phyloP scores from a whole-genome alignment of 495 filamentous ascomycete genomes.

The Amphirosellinia nigrospora region DNA sequence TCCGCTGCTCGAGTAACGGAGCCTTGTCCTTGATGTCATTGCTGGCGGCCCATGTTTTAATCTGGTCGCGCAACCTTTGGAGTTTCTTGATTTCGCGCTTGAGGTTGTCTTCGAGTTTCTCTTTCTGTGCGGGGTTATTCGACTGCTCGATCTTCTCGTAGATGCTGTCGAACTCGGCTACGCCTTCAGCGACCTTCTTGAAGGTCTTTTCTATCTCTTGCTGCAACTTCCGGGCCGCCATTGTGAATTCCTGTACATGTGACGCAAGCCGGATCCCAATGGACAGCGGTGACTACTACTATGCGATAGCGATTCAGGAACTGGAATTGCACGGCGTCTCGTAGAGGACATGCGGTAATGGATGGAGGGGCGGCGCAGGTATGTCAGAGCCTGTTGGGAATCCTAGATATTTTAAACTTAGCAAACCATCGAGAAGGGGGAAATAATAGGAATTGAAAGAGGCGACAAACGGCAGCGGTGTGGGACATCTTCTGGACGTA shows the following conservation, averaged over 20 bases:
- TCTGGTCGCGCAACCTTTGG: constrained; percentile 94
- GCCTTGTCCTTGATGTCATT: constrained; percentile 99
- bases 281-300: not conserved
- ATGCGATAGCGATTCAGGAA: not conserved
- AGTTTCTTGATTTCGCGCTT: constrained; percentile 99
- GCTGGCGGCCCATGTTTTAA: constrained; percentile 96
- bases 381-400: constrained; percentile 8
- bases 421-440: not conserved
- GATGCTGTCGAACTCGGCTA: constrained; percentile 88
- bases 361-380: not conserved
- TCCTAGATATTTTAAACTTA: not conserved
- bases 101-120: constrained; percentile 95
- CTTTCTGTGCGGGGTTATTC: constrained; percentile 91
- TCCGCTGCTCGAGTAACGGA: constrained; percentile 88
- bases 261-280: constrained; percentile 15
- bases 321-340: not conserved
- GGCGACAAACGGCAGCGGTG: not conserved
- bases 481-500: not conserved
- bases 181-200: constrained; percentile 93
- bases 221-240: constrained; percentile 93
- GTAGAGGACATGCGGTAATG: not conserved
- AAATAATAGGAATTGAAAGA: not conserved
- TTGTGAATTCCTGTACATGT: constrained; percentile 50
- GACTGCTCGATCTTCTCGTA: constrained; percentile 95
- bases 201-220: constrained; percentile 99